A percentile compares a stretch with the other conserved stretches of the same genome.
phyloP scores from a whole-genome alignment of 164 flowering plant species.

The Dillenia suffruticosa region DNA sequence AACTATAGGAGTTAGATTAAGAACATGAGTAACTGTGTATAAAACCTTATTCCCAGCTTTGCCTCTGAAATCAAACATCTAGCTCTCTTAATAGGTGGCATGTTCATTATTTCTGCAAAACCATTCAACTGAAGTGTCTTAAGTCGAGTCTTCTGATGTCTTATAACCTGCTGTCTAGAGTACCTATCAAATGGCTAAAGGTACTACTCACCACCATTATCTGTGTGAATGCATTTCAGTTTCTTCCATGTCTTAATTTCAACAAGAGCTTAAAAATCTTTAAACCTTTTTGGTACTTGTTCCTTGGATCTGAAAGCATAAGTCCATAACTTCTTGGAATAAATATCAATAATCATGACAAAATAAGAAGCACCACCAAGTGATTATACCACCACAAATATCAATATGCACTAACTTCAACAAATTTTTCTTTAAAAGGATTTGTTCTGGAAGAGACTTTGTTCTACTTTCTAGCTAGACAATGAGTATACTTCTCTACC shows the following conservation, averaged over 20 bases:
- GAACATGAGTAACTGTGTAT: not conserved
- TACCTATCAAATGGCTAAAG: slow-evolving; percentile 10
- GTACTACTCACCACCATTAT: slow-evolving; percentile 20
- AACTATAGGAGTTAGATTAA: slow-evolving; percentile 8
- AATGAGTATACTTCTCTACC: too few relatives aligned
- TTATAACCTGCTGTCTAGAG: slow-evolving; percentile 2
- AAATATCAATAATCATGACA: not conserved
- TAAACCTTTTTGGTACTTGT: slow-evolving; percentile 9
- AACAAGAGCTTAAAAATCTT: slow-evolving; percentile 8
- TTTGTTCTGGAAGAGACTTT: too few relatives aligned
- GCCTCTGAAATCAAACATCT: slow-evolving; percentile 8
- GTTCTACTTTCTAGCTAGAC: too few relatives aligned
- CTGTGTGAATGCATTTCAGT: slow-evolving; percentile 8
- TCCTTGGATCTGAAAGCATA: slow-evolving; percentile 15
- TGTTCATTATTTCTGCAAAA: slow-evolving; percentile 10
- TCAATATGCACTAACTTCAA: too few relatives aligned
- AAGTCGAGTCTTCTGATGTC: not conserved
- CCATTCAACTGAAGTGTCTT: slow-evolving; percentile 16
- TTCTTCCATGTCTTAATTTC: slow-evolving; percentile 7
- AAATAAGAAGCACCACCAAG: slow-evolving; percentile 1
- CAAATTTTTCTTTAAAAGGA: too few relatives aligned
- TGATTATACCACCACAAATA: not conserved
- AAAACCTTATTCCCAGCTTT: slow-evolving; percentile 1
- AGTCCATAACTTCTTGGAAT: not conserved
- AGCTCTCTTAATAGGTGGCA: not conserved